Conservation (phyloP, 495 filamentous ascomycete genomes). For the Penicillium silybi region DNA sequence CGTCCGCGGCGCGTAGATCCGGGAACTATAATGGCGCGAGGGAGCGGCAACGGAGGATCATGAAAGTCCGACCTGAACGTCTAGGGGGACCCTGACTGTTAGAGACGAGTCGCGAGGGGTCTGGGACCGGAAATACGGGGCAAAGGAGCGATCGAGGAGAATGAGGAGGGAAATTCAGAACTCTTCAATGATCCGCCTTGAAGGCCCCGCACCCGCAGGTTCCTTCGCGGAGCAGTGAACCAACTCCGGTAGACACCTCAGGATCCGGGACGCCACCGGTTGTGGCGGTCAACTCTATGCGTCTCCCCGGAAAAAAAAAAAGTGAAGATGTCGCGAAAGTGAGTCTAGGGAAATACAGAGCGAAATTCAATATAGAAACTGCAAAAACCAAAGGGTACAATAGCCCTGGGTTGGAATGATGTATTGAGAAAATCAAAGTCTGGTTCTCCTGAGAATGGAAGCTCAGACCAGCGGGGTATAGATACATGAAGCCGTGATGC, state of each 20-base stretch:
- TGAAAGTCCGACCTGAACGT: neutral
- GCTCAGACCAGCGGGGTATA: slow-evolving; percentile 25
- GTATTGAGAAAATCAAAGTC: neutral
- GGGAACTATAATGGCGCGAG: neutral
- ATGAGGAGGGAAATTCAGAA: slow-evolving; percentile 10
- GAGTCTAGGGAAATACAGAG: neutral
- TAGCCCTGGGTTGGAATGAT: neutral
- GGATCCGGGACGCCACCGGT: neutral
- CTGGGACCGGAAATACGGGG: neutral
- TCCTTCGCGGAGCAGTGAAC: slow-evolving; percentile 28
- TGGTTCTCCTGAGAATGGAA: neutral
- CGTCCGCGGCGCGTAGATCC: slow-evolving; percentile 8
- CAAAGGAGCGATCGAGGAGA: slow-evolving; percentile 8
- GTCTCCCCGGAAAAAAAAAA: too few species aligned
- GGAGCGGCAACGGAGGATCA: neutral
- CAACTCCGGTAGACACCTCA: slow-evolving; percentile 29
- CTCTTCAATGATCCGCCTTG: slow-evolving; percentile 10
- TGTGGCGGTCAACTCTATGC: slow-evolving; percentile 1
- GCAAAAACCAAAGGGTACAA: neutral
- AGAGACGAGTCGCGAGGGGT: neutral
- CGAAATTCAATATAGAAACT: neutral
- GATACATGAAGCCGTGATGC: slow-evolving; percentile 28
- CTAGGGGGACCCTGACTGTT: neutral
- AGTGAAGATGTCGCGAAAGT: too few species aligned
- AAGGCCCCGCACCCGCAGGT: slow-evolving; percentile 31